These are phyloP conservation scores for Collybiopsis confluens DNA, from an alignment of 768 basidiomycete genomes.

Conservation along the genomic window DNA sequence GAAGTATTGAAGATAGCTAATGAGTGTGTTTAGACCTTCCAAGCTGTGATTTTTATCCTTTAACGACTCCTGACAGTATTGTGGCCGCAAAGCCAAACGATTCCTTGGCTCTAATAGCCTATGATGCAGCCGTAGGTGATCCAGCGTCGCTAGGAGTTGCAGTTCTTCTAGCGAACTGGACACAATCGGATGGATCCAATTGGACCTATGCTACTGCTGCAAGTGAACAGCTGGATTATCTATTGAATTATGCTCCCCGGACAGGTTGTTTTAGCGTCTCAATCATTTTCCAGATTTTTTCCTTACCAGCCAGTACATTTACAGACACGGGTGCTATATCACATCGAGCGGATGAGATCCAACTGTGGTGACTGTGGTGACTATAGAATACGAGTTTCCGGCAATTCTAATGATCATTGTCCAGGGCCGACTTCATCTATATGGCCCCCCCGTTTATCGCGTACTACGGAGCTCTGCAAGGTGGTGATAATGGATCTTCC, in stretches of 20 bases:
- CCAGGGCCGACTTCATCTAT: slow-evolving; percentile 11
- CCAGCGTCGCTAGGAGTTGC: slow-evolving; percentile 76
- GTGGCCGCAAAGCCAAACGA: slow-evolving; percentile 31
- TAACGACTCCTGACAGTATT: slow-evolving; percentile 22
- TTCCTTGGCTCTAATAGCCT: slow-evolving; percentile 37
- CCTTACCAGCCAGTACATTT: background rate
- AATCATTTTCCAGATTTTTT: background rate
- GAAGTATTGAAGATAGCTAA: slow-evolving; percentile 40
- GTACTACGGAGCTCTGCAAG: slow-evolving; percentile 52
- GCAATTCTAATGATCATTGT: background rate
- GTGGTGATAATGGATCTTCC: slow-evolving; percentile 25
- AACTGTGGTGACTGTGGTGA: slow-evolving; percentile 38
- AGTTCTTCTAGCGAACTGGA: slow-evolving; percentile 61
- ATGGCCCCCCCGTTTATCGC: slow-evolving; percentile 55
- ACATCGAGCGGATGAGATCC: slow-evolving; percentile 46
- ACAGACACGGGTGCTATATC: slow-evolving; percentile 38
- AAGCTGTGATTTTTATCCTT: background rate
- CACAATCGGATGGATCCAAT: slow-evolving; percentile 20
- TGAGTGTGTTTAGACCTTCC: slow-evolving; percentile 22
- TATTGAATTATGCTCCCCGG: slow-evolving; percentile 39
- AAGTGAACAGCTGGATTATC: slow-evolving; percentile 40
- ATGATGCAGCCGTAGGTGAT: slow-evolving; percentile 53
- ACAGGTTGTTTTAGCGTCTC: slow-evolving; percentile 33
- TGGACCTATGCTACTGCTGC: slow-evolving; percentile 27
- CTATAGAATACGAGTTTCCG: background rate